These are phyloP conservation scores for Heritiera fomes DNA, from an alignment of 345 rosid genomes.

Conservation along the genomic window DNA sequence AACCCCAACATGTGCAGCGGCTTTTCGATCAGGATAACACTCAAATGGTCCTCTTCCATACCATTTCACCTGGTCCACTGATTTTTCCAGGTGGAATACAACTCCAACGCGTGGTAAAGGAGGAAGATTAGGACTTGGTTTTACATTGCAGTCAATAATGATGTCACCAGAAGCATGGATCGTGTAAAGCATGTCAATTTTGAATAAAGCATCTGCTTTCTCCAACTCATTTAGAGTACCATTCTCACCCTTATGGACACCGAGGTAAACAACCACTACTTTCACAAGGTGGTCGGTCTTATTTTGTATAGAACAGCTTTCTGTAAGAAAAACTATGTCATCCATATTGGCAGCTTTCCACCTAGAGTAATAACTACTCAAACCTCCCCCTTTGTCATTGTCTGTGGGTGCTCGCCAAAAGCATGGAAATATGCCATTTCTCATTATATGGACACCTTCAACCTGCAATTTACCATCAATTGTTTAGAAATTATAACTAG, in stretches of 20 bases:
- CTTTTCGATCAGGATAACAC: constrained; percentile 96
- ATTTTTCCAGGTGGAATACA: constrained; percentile 67
- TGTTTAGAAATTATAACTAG: constrained; percentile 7
- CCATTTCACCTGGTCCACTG: constrained; percentile 71
- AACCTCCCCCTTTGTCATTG: constrained; percentile 93
- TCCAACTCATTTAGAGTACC: constrained; percentile 28
- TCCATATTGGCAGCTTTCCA: constrained; percentile 79
- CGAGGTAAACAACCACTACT: constrained; percentile 55
- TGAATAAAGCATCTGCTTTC: constrained; percentile 49
- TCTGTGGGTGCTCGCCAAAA: constrained; percentile 98
- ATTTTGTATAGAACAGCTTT: constrained; percentile 62
- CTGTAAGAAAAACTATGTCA: constrained; percentile 46
- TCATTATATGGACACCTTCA: constrained; percentile 68
- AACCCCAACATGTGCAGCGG: constrained; percentile 49
- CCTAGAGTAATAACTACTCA: constrained; percentile 66
- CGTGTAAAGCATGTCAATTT: constrained; percentile 53
- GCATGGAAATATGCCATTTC: constrained; percentile 75
- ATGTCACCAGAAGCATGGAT: constrained; percentile 78
- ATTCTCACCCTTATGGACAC: constrained; percentile 31
- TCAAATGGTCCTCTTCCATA: constrained; percentile 97
- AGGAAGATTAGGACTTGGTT: constrained; percentile 72
- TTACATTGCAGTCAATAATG: constrained; percentile 60
- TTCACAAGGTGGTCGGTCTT: constrained; percentile 46
- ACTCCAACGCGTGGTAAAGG: constrained; percentile 91
- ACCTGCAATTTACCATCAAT: constrained; percentile 47